These are phyloP conservation scores for Coemansia sp. DNA, from an alignment of 371 early-diverging fungal species.

Conservation along the genomic window DNA sequence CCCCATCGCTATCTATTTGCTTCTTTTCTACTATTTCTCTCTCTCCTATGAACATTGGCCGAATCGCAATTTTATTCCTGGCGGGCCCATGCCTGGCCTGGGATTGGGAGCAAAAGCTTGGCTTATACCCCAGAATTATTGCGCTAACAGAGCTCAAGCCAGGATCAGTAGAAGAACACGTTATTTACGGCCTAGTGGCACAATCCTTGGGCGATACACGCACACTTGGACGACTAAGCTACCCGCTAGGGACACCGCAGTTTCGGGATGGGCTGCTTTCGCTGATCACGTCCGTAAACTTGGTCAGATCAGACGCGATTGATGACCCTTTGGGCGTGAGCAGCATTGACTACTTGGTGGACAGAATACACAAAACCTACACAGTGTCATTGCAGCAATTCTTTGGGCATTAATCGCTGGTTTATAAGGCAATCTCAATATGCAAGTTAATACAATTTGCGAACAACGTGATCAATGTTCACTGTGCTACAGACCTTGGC, in stretches of 20 bases:
- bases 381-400: slow-evolving; percentile 10
- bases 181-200: slow-evolving; percentile 25
- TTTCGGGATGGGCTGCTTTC: slow-evolving; percentile 27
- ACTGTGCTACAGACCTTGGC: too few species aligned
- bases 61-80: too few species aligned
- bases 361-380: slow-evolving; percentile 19
- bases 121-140: slow-evolving; percentile 28
- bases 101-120: slow-evolving; percentile 21
- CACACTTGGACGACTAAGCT: slow-evolving; percentile 17
- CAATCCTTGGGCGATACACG: slow-evolving; percentile 23
- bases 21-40: too few species aligned
- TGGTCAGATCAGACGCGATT: slow-evolving; percentile 21
- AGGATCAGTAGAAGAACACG: slow-evolving; percentile 20
- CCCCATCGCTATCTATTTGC: too few species aligned
- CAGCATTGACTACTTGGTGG: slow-evolving; percentile 30
- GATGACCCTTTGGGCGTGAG: slow-evolving; percentile 20
- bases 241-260: slow-evolving; percentile 11
- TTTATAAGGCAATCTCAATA: too few species aligned
- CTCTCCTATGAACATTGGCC: too few species aligned
- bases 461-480: too few species aligned
- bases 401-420: slow-evolving; percentile 20
- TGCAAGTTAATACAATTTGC: too few species aligned
- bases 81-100: too few species aligned
- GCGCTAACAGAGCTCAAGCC: slow-evolving; percentile 15
- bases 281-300: slow-evolving; percentile 16